phyloP scores from a whole-genome alignment of 2,329 filamentous ascomycete species.

The Aureobasidium sp. region DNA sequence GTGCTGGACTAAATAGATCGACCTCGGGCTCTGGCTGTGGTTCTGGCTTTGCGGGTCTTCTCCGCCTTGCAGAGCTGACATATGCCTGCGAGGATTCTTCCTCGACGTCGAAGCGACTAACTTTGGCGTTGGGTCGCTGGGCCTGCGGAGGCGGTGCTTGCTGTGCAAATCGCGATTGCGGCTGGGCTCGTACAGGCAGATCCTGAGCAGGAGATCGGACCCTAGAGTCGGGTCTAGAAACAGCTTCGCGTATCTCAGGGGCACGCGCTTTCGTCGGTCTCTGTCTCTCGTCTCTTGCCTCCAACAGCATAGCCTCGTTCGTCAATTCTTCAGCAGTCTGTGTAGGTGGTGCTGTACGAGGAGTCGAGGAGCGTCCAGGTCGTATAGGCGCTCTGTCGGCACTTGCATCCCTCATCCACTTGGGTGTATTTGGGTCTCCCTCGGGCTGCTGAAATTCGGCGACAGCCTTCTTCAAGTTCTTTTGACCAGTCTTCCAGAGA shows the following conservation, averaged over 20 bases:
- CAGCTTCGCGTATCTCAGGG: slow-evolving; percentile 4
- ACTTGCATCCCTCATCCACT: slow-evolving; percentile 80
- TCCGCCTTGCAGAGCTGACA: slow-evolving; percentile 76
- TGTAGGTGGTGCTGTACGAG: slow-evolving; percentile 18
- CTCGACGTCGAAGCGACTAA: slow-evolving; percentile 68
- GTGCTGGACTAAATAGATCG: slow-evolving; percentile 29
- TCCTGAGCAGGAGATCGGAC: slow-evolving; percentile 28
- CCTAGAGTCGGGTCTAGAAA: slow-evolving; percentile 16
- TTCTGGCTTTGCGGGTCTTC: slow-evolving; percentile 50
- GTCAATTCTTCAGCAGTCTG: slow-evolving; percentile 31
- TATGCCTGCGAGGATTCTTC: slow-evolving; percentile 79
- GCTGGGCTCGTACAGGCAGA: slow-evolving; percentile 31
- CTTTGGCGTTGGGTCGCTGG: slow-evolving; percentile 45
- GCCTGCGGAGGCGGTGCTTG: slow-evolving; percentile 29
- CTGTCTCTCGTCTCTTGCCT: slow-evolving; percentile 49
- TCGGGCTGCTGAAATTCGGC: slow-evolving; percentile 70
- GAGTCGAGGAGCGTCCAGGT: slow-evolving; percentile 9
- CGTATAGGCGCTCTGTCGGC: slow-evolving; percentile 18
- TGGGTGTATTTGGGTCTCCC: slow-evolving; percentile 74
- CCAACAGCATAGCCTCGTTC: slow-evolving; percentile 67
- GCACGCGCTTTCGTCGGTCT: slow-evolving; percentile 41
- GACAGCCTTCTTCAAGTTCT: slow-evolving; percentile 86
- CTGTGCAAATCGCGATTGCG: slow-evolving; percentile 35
- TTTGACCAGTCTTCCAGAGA: slow-evolving; percentile 89
- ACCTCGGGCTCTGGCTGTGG: slow-evolving; percentile 26